Evolutionary conservation across 2,329 filamentous ascomycete species (phyloP), one percentile per base, ranked within the genome.

Genomic region (Ustilaginoidea virens): DNA sequence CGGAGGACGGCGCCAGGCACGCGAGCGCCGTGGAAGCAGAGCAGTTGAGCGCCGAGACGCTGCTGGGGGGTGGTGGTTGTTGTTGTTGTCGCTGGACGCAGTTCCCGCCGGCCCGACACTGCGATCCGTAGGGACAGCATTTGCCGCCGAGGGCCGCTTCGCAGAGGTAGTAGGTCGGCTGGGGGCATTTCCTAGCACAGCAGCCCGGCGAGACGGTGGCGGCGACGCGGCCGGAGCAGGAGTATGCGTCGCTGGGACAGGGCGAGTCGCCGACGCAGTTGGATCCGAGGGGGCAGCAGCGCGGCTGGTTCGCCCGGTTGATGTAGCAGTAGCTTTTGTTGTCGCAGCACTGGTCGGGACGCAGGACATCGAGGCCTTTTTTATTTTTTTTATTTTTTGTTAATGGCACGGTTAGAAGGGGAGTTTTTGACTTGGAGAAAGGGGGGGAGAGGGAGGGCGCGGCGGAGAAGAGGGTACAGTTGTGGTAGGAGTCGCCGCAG

Each of bases 241-340:
- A 51, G 36, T 46, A 57, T 16, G 41, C 40, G 11, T 45, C 39
- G 22, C 46, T 45, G 20, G 35, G 38, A 43, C 55, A 58, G n/a
- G 35, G 36, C 4, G 51, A 49, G 43, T 58, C 48, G 33, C 32
- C 33, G 35, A 42, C 27, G 47, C 61, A 65, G 36, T 52, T 44
- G 28, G 51, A 56, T 16, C 56, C 55, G 34, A 58, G 47, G 18
- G 48, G 46, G 37, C 61, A 66, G 45, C 61, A 65, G 28, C 43
- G 43, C 5, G 51, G 35, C 4, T 42, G 35, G 30, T 44, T 44
- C 13, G 39, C 36, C 5, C 40, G 37, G 38, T 53, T 49, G 31
- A 64, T 33, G 39, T 60, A 61, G 46, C 61, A 66, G 43, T 63
- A 66, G 24, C 46, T 41, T 11, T 49, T 41, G 37, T 65, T 56